Conservation (phyloP, 2,329 filamentous ascomycete species). For the Aspergillus fumigatiaffinis region DNA sequence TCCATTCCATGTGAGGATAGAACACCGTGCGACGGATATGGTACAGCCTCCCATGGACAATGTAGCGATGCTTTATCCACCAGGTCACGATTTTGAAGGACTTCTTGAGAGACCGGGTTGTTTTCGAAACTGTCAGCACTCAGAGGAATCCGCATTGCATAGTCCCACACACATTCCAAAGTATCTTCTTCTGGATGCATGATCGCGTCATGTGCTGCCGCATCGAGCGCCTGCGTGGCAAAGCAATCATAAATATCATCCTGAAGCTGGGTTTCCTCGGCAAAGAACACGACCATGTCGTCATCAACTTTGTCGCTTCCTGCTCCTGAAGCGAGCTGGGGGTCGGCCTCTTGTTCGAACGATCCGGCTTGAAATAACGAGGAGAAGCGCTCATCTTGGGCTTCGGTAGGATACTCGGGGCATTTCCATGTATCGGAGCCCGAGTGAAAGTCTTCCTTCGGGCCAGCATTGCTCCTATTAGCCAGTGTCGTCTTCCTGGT, state of each 20-base stretch:
- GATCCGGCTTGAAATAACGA: background rate
- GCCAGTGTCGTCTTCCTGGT: background rate
- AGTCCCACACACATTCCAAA: background rate
- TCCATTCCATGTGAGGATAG: background rate
- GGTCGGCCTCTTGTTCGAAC: background rate
- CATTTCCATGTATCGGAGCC: background rate
- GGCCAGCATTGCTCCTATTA: background rate
- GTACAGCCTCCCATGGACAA: background rate
- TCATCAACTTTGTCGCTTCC: background rate
- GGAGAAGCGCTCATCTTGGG: background rate
- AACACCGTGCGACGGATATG: background rate
- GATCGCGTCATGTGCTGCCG: slow-evolving; percentile 10
- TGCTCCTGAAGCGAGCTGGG: background rate
- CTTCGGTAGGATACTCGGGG: background rate
- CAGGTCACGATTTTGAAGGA: background rate
- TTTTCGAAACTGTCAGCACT: background rate
- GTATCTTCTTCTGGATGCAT: slow-evolving; percentile 5
- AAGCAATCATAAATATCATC: background rate
- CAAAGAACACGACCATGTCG: background rate
- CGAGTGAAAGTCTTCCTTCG: background rate
- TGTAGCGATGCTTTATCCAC: background rate
- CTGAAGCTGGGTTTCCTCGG: background rate
- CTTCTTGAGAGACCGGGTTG: background rate
- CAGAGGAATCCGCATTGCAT: background rate
- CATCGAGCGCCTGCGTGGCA: slow-evolving; percentile 7